Percentiles rank a stretch among this genome's conserved stretches.
phyloP scores from a whole-genome alignment of 2,329 filamentous ascomycete genomes.

The Aspergillus novoparasiticus region DNA sequence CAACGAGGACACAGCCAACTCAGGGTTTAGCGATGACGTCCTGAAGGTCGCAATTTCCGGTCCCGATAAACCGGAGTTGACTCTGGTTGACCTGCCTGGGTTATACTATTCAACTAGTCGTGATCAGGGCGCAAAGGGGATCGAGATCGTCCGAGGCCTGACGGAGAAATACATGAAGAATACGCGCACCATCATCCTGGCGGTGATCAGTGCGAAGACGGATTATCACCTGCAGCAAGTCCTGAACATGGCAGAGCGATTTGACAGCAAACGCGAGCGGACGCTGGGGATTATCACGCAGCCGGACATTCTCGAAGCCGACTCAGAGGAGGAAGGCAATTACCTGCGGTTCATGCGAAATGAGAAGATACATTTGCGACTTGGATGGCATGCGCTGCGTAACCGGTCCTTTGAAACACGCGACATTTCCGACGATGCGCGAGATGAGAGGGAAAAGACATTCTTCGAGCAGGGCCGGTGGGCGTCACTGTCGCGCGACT shows the following conservation, averaged over 20 bases:
- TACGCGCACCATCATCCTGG: constrained; percentile 61
- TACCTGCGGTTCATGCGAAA: constrained; percentile 45
- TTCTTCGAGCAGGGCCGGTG: constrained; percentile 38
- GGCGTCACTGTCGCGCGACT: constrained; percentile 24
- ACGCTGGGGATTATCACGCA: constrained; percentile 54
- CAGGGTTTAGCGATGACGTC: constrained; percentile 47
- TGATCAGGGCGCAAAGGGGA: constrained; percentile 56
- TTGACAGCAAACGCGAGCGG: constrained; percentile 34
- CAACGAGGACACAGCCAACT: constrained; percentile 17
- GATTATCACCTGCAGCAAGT: constrained; percentile 62
- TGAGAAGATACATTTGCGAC: constrained; percentile 42
- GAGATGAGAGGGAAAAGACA: constrained; percentile 34
- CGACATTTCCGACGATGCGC: constrained; percentile 23
- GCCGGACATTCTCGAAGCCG: constrained; percentile 41
- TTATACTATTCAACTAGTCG: constrained; percentile 58
- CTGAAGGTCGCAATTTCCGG: constrained; percentile 63
- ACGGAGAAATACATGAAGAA: constrained; percentile 59
- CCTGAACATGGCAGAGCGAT: constrained; percentile 47
- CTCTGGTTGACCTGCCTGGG: constrained; percentile 64
- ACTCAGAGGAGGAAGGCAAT: constrained; percentile 38
- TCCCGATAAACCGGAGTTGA: constrained; percentile 62
- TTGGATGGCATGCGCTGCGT: constrained; percentile 55
- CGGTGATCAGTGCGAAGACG: constrained; percentile 54
- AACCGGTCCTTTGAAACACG: constrained; percentile 47
- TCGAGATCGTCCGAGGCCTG: constrained; percentile 54